Conservation (phyloP, 345 rosid genomes). For the Arabis alpina region DNA sequence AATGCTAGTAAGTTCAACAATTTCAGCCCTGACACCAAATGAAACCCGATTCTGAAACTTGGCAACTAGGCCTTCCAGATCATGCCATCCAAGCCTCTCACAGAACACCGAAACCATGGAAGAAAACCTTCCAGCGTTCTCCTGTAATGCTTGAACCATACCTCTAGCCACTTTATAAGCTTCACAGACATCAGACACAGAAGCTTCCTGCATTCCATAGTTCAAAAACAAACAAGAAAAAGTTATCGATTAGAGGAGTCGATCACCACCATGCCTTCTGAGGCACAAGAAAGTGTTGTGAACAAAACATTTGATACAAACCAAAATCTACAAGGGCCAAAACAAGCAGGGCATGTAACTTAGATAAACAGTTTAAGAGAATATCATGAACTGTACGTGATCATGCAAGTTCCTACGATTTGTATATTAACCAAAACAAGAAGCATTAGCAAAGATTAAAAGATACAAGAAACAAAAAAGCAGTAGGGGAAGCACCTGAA, state of each 20-base stretch:
- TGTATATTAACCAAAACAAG: slow-evolving; percentile 17
- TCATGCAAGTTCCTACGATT: slow-evolving; percentile 30
- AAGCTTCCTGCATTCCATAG: slow-evolving; percentile 72
- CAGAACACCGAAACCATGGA: slow-evolving; percentile 96
- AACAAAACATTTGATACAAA: not conserved
- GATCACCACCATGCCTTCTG: slow-evolving; percentile 24
- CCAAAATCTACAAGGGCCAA: slow-evolving; percentile 19
- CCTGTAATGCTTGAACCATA: slow-evolving; percentile 95
- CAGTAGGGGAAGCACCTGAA: slow-evolving; percentile 61
- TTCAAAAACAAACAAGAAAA: slow-evolving; percentile 13
- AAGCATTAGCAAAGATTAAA: slow-evolving; percentile 18
- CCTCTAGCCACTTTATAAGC: slow-evolving; percentile 94
- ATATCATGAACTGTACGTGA: slow-evolving; percentile 24
- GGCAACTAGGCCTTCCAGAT: slow-evolving; percentile 85
- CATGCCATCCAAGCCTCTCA: slow-evolving; percentile 98
- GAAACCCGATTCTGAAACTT: slow-evolving; percentile 97
- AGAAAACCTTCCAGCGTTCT: slow-evolving; percentile 97
- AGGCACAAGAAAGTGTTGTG: slow-evolving; percentile 14
- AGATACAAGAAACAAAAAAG: slow-evolving; percentile 13
- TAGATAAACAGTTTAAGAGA: slow-evolving; percentile 23
- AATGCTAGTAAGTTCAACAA: slow-evolving; percentile 92
- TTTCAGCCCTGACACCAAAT: slow-evolving; percentile 98
- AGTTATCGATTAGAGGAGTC: slow-evolving; percentile 18
- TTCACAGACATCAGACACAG: slow-evolving; percentile 92
- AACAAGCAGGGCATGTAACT: slow-evolving; percentile 17